Evolutionary conservation across 2,329 filamentous ascomycete species (phyloP), one percentile per base, ranked within the genome.

Genomic region (Colletotrichum sp.): DNA sequence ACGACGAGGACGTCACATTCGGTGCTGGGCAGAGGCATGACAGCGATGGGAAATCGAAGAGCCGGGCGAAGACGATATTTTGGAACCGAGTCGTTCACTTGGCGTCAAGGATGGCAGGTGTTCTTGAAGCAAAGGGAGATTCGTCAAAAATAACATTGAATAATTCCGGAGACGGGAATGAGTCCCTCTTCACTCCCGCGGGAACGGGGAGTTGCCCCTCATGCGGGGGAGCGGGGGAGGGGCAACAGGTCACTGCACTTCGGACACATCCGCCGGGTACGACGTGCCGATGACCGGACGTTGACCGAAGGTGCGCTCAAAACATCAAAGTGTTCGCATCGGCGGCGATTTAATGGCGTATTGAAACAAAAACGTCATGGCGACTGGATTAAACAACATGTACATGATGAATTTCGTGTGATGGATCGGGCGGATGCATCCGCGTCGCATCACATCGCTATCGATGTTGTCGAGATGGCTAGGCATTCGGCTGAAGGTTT

Each of bases 1-100:
- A 92, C 84, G 8, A 94, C 87, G 8, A 94, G 78, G 6, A 89
- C 83, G 75, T 88, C 85, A 76, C 81, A 84, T 16, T 75, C 74
- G 36, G 68, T 72, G 22, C 71, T 63, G 34, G 64, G 39, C 22
- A 55, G 64, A 28, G 16, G 15, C 39, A 52, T 67, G 39, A 8
- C 15, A 39, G 4, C 28, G 39, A 3, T 5, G 15, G 6, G 15
- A n/a, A 30, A n/a, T 3, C 6, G 25, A 48, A 4, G 11, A 12
- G 27, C 2, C 6, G 6, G 19, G 8, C 28, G 8, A n/a, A 11
- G 25, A 19, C 25, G 25, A 60, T 5, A 0, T 30, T 16, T 28
- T n/a, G 39, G 5, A 44, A 11, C 9, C 19, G 39, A 44, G 1
- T 44, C 6, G 5, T 27, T 27, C 27, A 27, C 27, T 36, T 16